These are phyloP conservation scores for Penicillium manginii DNA, from an alignment of 495 filamentous ascomycete species.

Conservation along the genomic window DNA sequence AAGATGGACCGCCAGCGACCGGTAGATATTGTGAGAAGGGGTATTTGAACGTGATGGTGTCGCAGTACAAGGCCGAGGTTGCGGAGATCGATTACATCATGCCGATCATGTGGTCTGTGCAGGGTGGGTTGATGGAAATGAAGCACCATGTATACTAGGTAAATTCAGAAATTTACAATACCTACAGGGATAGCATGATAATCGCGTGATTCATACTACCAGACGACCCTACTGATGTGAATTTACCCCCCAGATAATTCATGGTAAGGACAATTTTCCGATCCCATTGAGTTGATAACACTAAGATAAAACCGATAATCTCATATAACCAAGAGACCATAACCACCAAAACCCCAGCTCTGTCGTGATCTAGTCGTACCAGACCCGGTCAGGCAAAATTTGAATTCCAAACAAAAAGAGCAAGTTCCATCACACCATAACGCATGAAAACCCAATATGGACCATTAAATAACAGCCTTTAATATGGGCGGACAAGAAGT, in stretches of 20 bases:
- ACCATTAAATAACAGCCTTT: neutral
- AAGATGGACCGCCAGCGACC: neutral
- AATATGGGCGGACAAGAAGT: neutral
- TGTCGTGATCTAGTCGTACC: neutral
- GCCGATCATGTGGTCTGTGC: constrained; percentile 31
- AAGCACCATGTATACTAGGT: too few species aligned
- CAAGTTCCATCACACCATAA: constrained; percentile 34
- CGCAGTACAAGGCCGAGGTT: constrained; percentile 24
- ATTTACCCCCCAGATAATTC: neutral
- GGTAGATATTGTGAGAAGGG: constrained; percentile 5
- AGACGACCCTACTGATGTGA: too few species aligned
- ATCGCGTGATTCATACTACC: too few species aligned
- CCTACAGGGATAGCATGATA: too few species aligned
- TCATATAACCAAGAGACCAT: neutral
- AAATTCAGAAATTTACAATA: too few species aligned
- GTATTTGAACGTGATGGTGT: constrained; percentile 24
- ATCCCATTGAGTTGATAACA: constrained; percentile 3
- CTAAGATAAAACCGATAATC: constrained; percentile 3
- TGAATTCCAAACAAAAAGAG: constrained; percentile 9
- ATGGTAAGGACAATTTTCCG: constrained; percentile 8
- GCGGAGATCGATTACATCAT: constrained; percentile 35
- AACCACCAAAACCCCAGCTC: constrained; percentile 14
- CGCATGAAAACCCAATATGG: constrained; percentile 22
- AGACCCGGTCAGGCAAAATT: constrained; percentile 1
- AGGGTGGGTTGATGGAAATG: constrained; percentile 3